These are phyloP conservation scores for Spathaspora passalidarum DNA, from an alignment of 805 yeast genomes.

Conservation along the genomic window DNA sequence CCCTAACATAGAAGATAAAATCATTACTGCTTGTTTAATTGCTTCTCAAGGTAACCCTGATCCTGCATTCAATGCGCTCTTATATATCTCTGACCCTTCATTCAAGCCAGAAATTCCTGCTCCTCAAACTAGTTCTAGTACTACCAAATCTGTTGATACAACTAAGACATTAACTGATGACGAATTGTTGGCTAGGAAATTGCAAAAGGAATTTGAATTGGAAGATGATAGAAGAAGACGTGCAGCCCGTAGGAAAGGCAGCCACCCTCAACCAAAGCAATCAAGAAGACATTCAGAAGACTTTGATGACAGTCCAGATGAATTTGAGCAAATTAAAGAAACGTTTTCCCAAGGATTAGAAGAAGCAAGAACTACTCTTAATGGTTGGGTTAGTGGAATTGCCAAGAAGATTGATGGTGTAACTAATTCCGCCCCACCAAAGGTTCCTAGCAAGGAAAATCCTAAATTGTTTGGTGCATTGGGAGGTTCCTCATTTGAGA, in stretches of 20 bases:
- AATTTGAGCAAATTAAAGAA: conserved; percentile 63
- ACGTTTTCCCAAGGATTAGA: conserved; percentile 71
- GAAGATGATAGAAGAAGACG: conserved; percentile 38
- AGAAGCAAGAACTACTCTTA: conserved; percentile 73
- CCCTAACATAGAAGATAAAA: conserved; percentile 70
- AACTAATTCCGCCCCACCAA: conserved; percentile 15
- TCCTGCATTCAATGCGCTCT: conserved; percentile 83
- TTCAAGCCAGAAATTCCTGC: conserved; percentile 51
- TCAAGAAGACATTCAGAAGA: conserved; percentile 12
- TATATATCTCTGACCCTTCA: conserved; percentile 74
- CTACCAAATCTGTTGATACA: not conserved
- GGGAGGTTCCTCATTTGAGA: conserved; percentile 40
- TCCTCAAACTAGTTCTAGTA: conserved; percentile 10
- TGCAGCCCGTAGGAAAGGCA: conserved; percentile 10
- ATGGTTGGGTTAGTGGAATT: conserved; percentile 73
- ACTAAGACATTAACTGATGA: conserved; percentile 45
- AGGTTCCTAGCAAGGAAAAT: conserved; percentile 11
- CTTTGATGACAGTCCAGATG: conserved; percentile 43
- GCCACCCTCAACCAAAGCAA: conserved; percentile 9
- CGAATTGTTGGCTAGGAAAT: conserved; percentile 75
- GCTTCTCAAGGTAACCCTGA: conserved; percentile 82
- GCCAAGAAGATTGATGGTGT: conserved; percentile 45
- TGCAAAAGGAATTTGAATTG: conserved; percentile 63
- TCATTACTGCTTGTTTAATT: conserved; percentile 74
- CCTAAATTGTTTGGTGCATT: conserved; percentile 44